These are phyloP conservation scores for Apium graveolens DNA, from an alignment of 129 eudicot genomes.

Conservation along the genomic window DNA sequence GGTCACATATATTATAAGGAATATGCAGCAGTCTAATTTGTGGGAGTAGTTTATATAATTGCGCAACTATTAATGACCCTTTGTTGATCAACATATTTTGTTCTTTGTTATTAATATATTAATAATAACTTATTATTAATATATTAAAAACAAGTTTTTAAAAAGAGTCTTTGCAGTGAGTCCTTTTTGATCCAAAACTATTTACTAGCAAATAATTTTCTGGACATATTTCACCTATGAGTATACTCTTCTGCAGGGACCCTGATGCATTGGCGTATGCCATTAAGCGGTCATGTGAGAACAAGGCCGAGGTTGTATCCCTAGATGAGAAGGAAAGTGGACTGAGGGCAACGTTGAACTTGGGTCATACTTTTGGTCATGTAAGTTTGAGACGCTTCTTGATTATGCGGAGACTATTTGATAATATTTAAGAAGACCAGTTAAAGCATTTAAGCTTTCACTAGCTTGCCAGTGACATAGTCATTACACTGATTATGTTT, in stretches of 20 bases:
- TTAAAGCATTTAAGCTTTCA: no score
- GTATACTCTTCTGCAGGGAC: slow-evolving; percentile 50
- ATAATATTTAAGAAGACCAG: no score
- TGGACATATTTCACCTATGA: slow-evolving; percentile 3
- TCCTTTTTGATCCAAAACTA: not conserved
- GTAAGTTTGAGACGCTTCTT: slow-evolving; percentile 36
- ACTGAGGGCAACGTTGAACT: slow-evolving; percentile 79
- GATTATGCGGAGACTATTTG: not conserved
- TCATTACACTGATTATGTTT: not conserved
- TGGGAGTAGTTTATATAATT: not conserved
- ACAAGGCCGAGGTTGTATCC: slow-evolving; percentile 90
- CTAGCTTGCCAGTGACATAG: not conserved
- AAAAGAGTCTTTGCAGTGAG: no score
- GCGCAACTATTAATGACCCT: not conserved
- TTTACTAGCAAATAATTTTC: not conserved
- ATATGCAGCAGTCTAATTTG: not conserved
- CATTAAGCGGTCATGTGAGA: slow-evolving; percentile 94
- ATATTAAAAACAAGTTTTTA: not conserved
- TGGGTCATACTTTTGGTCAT: slow-evolving; percentile 98
- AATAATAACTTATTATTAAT: not conserved
- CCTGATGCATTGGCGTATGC: slow-evolving; percentile 86
- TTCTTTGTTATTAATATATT: no score
- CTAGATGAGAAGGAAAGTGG: slow-evolving; percentile 97
- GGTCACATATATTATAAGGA: not conserved
- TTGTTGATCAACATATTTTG: not conserved